Base-by-base conservation (phyloP, 371 early-diverging fungal genomes). In the Mortierella sp. region DNA sequence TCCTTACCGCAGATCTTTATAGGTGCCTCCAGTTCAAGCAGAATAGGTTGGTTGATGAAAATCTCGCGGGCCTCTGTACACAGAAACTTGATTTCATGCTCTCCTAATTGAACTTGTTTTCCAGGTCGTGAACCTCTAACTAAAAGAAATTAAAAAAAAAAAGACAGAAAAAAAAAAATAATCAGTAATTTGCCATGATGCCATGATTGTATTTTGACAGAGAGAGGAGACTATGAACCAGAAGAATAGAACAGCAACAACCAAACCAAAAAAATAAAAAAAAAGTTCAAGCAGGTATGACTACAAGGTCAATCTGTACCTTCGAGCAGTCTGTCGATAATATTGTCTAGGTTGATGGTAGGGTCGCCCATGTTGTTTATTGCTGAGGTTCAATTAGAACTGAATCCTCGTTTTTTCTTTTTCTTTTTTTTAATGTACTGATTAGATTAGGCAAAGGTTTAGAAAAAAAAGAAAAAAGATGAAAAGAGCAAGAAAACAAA, bases 121-220 rank as follows among this genome's bases (percentile, higher is more conserved):
- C 97, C 97, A 58, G 97, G 96, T 60, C 98, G 92, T 75, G 93
- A 93, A 61, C 97, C 96, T 74, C 97, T 89, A 42, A 97, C 99
- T 75, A 61, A 35, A 29, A 32, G 35, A 19, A 51, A 62, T 29
- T 40, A 19, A 2, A 15, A n/a, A 22, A n/a, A 19, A 26, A 47
- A 47, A 23, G 22, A 5, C 22, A 51, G 22, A 28, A 23, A 15
- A 17, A 12, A 29, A 37, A 58, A 1, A 45, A 37, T 12, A 28
- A 10, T 6, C 26, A 40, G 7, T 31, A 26, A 10, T 37, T 47
- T 47, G 47, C 15, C 15, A 15, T 17, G n/a, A 12, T 47, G 12
- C 47, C 47, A 47, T 12, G 9, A n/a, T n/a, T n/a, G n/a, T n/a
- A n/a, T n/a, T n/a, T 37, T 4, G 37, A 10, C 37, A 37, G 10